Conservation (phyloP, 768 basidiomycete species). For the Termitomyces sp. region DNA sequence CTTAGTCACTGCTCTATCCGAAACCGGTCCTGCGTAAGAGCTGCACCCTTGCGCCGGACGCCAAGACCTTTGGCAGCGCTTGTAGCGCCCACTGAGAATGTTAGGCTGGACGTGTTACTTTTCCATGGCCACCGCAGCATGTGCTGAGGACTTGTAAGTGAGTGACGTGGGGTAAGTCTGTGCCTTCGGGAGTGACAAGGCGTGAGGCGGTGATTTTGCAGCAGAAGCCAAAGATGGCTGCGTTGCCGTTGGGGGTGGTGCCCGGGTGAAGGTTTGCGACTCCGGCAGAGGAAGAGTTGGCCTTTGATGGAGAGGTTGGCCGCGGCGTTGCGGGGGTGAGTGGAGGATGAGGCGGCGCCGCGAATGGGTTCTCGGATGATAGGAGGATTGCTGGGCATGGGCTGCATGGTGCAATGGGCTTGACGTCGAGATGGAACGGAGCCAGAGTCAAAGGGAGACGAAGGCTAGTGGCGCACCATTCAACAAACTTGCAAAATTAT, state of each 20-base stretch:
- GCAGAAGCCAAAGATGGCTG: slow-evolving; percentile 80
- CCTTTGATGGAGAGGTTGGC: slow-evolving; percentile 57
- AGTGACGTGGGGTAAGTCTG: slow-evolving; percentile 46
- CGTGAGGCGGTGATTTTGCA: slow-evolving; percentile 53
- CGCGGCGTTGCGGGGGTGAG: too few relatives aligned
- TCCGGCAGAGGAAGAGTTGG: slow-evolving; percentile 55
- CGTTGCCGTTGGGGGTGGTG: slow-evolving; percentile 78
- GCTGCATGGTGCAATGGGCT: slow-evolving; percentile 37
- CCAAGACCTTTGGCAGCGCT: slow-evolving; percentile 46
- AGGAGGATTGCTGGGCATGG: slow-evolving; percentile 32
- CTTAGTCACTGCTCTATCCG: too few relatives aligned
- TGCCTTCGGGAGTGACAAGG: slow-evolving; percentile 21
- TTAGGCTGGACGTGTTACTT: slow-evolving; percentile 77
- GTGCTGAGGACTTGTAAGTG: slow-evolving; percentile 58
- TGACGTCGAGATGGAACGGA: slow-evolving; percentile 49
- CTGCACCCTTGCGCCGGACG: slow-evolving; percentile 49
- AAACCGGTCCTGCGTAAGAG: too few relatives aligned
- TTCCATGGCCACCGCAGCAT: slow-evolving; percentile 61
- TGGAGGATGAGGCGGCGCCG: slow-evolving; percentile 34
- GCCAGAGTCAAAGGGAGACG: slow-evolving; percentile 36
- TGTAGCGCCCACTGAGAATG: slow-evolving; percentile 53
- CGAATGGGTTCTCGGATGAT: slow-evolving; percentile 60
- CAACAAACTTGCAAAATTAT: slow-evolving; percentile 15
- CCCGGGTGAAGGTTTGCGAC: slow-evolving; percentile 69
- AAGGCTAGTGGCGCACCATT: slow-evolving; percentile 29